Base-by-base conservation (phyloP, 2,329 filamentous ascomycete species). In the Aureobasidium lini region DNA sequence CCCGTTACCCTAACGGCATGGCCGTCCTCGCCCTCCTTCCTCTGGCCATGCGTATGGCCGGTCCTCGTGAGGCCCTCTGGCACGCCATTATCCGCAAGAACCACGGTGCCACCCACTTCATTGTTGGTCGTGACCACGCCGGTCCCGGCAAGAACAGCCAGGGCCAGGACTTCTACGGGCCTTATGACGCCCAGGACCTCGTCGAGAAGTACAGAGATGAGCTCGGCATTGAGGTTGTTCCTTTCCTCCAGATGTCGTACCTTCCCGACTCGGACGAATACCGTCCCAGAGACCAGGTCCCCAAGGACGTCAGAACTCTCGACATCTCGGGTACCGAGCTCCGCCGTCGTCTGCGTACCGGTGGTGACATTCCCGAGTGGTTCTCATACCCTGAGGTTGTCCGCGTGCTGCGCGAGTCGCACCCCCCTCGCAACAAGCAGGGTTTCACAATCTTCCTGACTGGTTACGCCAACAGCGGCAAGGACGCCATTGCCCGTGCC, bases 51-150 rank as follows among this genome's bases (percentile, higher is more conserved):
- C 89, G 94, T 73, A 99, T 99, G 94, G 94, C 91, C 72, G 94
- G 94, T 69, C 94, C 94, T 64, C 90, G 94, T 67, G 94, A 99
- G 81, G 94, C 94, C 67, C 91, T 99, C 79, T 99, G 94, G 94
- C 94, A 99, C 81, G 94, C 94, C 71, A 96, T 99, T 71, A 99
- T 99, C 82, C 91, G 94, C 73, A 99, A 97, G 87, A 99, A 99
- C 79, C 92, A 96, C 79, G 94, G 94, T 70, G 91, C 93, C 49
- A 97, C 94, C 15, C 94, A 99, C 83, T 99, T 99, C 82, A 99
- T 99, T 69, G 92, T 99, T 66, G 94, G 94, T 62, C 90, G 94
- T 79, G 94, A 99, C 79, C 94, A 99, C 78, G 94, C 94, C 66
- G 94, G 94, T 52, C 94, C 94, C 46, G 94, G 94, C 71, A 96